Evolutionary conservation across 2,329 filamentous ascomycete species (phyloP).

Genomic region (Aspergillus arachidicola): DNA sequence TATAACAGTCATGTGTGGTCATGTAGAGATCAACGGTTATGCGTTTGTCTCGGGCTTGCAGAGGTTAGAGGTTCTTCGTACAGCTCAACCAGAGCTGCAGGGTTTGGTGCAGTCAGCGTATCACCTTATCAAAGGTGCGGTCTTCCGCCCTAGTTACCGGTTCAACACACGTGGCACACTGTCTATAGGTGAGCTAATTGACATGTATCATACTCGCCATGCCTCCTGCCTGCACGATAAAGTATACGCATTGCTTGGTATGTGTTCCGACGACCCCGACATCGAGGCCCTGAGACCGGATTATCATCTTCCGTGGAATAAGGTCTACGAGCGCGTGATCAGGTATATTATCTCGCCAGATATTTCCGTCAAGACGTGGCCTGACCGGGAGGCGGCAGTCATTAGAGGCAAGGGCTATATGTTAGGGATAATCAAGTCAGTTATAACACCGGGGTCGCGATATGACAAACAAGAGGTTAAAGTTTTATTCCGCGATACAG

Average conservation of each 20-base stretch:
- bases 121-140: neutral
- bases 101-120: neutral
- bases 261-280: neutral
- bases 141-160: neutral
- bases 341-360: neutral
- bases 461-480: neutral
- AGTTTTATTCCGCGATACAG: neutral
- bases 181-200: neutral
- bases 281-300: neutral
- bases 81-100: neutral
- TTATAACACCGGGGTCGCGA: neutral
- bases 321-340: neutral
- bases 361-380: neutral
- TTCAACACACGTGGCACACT: neutral
- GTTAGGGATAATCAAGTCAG: neutral
- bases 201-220: neutral
- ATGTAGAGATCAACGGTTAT: neutral
- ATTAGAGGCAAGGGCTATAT: neutral
- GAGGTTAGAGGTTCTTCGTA: neutral
- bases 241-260: neutral
- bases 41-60: neutral
- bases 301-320: neutral
- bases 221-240: neutral
- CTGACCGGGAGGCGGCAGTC: neutral
- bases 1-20: neutral